These are phyloP conservation scores for Fagopyrum tataricum DNA, from an alignment of 148 eudicot genomes.

Conservation along the genomic window DNA sequence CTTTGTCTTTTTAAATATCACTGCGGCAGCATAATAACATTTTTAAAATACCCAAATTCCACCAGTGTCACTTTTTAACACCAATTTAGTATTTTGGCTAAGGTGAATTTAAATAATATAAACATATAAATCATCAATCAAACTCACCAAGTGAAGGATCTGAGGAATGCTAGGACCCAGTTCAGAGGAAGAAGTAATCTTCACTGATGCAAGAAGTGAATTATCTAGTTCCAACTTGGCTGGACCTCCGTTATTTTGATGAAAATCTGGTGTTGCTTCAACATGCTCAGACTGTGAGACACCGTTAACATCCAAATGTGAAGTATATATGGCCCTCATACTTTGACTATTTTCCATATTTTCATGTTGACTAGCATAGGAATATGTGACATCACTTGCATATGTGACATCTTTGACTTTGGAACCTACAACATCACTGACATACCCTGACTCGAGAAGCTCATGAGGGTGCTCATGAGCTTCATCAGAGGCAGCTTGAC, in stretches of 20 bases:
- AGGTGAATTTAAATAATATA: not conserved
- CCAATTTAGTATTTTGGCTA: too few relatives aligned
- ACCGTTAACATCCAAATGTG: conserved; percentile 50
- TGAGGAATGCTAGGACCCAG: conserved; percentile 90
- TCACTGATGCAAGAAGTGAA: conserved; percentile 39
- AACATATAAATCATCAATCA: not conserved
- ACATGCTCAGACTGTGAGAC: conserved; percentile 40
- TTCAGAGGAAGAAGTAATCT: conserved; percentile 41
- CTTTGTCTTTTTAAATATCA: too few relatives aligned
- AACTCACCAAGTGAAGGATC: conserved; percentile 76
- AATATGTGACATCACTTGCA: conserved; percentile 25
- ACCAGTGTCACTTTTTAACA: too few relatives aligned
- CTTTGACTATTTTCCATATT: conserved; percentile 29
- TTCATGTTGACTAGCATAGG: conserved; percentile 31
- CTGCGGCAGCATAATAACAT: too few relatives aligned
- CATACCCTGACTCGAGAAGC: conserved; percentile 35
- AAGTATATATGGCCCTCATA: conserved; percentile 36
- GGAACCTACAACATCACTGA: conserved; percentile 35
- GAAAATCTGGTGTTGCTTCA: conserved; percentile 26
- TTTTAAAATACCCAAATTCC: too few relatives aligned
- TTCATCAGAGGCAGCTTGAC: conserved; percentile 49
- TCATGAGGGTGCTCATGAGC: conserved; percentile 36
- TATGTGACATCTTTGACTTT: conserved; percentile 43
- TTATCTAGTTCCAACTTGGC: conserved; percentile 33
- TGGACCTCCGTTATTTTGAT: conserved; percentile 42